Evolutionary conservation across 1,284 basidiomycete genomes (phyloP).

Genomic region (Vanrija pseudolonga): DNA sequence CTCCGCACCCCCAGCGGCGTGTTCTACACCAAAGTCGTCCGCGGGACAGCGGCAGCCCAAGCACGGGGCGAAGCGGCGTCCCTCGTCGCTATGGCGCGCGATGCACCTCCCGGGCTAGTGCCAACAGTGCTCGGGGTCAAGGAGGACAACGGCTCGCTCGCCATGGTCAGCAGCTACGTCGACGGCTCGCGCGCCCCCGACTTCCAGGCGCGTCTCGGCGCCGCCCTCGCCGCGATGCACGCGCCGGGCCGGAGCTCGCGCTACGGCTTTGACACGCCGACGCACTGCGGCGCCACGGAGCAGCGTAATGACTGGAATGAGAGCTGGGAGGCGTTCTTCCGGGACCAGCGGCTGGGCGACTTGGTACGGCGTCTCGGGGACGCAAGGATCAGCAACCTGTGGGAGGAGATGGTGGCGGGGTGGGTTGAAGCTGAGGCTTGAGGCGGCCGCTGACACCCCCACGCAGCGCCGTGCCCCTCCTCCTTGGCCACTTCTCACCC

Average conservation of each 20-base stretch:
- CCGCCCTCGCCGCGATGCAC: slow-evolving; percentile 58
- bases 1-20: slow-evolving; percentile 4
- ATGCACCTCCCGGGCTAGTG: slow-evolving; percentile 61
- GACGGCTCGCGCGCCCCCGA: neutral
- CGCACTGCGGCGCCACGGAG: slow-evolving; percentile 73
- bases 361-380: slow-evolving; percentile 55
- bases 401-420: slow-evolving; percentile 60
- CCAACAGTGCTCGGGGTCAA: slow-evolving; percentile 60
- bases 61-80: slow-evolving; percentile 69
- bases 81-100: slow-evolving; percentile 60
- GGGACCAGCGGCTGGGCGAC: slow-evolving; percentile 57
- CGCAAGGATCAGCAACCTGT: slow-evolving; percentile 56
- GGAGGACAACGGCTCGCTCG: slow-evolving; percentile 46
- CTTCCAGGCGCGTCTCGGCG: slow-evolving; percentile 42
- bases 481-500: slow-evolving; percentile 59
- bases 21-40: slow-evolving; percentile 28
- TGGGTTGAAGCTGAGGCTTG: slow-evolving; percentile 44
- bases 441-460: neutral
- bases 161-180: slow-evolving; percentile 59
- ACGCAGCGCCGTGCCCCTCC: slow-evolving; percentile 74
- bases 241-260: slow-evolving; percentile 16
- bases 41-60: slow-evolving; percentile 49
- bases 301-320: slow-evolving; percentile 72
- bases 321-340: slow-evolving; percentile 66
- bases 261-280: slow-evolving; percentile 72